Conservation (phyloP, 179 eudicot species). For the Corrigiola litoralis region DNA sequence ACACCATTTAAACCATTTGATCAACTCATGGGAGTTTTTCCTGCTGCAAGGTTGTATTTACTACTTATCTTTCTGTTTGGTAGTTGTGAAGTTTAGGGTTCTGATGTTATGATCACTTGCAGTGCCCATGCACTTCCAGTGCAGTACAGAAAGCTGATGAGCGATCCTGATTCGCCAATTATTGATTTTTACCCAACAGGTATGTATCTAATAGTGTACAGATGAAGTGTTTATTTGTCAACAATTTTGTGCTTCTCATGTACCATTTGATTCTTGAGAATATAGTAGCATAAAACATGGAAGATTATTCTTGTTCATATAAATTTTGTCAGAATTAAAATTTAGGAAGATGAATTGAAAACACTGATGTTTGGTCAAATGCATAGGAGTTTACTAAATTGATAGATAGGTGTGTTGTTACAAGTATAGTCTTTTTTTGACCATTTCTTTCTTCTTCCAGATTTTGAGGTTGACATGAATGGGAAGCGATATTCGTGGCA, state of each 20-base stretch:
- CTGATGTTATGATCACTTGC: slow-evolving; percentile 39
- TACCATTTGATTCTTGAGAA: no score
- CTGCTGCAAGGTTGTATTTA: slow-evolving; percentile 81
- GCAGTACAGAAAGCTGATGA: slow-evolving; percentile 80
- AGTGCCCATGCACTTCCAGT: slow-evolving; percentile 95
- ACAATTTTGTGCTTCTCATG: not conserved
- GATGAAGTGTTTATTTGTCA: not conserved
- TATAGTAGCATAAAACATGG: no score
- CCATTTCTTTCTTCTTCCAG: slow-evolving; percentile 31
- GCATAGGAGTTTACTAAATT: not conserved
- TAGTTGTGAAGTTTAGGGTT: slow-evolving; percentile 14
- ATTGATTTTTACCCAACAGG: slow-evolving; percentile 92
- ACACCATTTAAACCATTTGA: slow-evolving; percentile 92
- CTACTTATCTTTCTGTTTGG: slow-evolving; percentile 5
- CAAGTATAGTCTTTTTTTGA: slow-evolving; percentile 3
- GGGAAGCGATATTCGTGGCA: slow-evolving; percentile 95
- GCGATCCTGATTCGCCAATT: slow-evolving; percentile 78
- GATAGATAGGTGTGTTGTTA: not conserved
- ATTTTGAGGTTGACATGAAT: slow-evolving; percentile 95
- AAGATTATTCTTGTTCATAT: no score
- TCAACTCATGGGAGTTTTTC: slow-evolving; percentile 94
- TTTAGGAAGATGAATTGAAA: no score
- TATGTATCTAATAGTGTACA: slow-evolving; percentile 21
- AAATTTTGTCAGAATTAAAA: no score
- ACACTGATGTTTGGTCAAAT: not conserved